Base-by-base conservation (phyloP, 1,284 basidiomycete genomes). In the Kwoniella shivajii region DNA sequence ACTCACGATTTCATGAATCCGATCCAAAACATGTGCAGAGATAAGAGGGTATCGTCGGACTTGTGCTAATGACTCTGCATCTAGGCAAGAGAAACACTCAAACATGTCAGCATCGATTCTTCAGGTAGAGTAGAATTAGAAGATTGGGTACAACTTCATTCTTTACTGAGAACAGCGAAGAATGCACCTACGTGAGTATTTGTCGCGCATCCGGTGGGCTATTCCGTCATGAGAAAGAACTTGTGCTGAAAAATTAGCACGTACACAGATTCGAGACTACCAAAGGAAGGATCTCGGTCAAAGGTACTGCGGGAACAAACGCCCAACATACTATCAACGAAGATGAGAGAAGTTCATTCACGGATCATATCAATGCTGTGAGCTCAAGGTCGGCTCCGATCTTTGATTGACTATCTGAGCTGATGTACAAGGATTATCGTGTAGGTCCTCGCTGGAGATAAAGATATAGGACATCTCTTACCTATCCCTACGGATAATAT, bases 251-350 rank as follows among this genome's bases (percentile, higher is more conserved):
- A n/a, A n/a, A n/a, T 41, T 5, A 50, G 3, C 37, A 18, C 18
- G 6, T 18, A 27, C 22, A 83, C 16, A 83, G 85, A 1, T 80
- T 91, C 33, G 84, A 85, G 27, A 86, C 86, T 7, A 88, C 85
- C 60, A 83, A 83, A 61, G 94, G 94, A 38, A 95, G 94, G 72
- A 92, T 98, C 56, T 91, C 90, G 2, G 91, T 99, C 41, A 88
- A 92, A 72, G 96, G 95, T 43, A 91, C 92, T 2, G 77, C 74
- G 1, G 97, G 93, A 68, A 90, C 90, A 49, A 98, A 94, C 77
- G 90, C 92, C 57, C 92, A 90, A 78, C 95, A 99, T 81, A 96
- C 95, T 39, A 90, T 99, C 80, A 97, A 98, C 80, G 92, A 98
- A 77, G 95, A 99, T 77, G 95, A 99, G 77, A 84, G 92, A 56